These are phyloP conservation scores for Panicum virgatum DNA, from an alignment of 202 grass and related monocot species.

Conservation along the genomic window DNA sequence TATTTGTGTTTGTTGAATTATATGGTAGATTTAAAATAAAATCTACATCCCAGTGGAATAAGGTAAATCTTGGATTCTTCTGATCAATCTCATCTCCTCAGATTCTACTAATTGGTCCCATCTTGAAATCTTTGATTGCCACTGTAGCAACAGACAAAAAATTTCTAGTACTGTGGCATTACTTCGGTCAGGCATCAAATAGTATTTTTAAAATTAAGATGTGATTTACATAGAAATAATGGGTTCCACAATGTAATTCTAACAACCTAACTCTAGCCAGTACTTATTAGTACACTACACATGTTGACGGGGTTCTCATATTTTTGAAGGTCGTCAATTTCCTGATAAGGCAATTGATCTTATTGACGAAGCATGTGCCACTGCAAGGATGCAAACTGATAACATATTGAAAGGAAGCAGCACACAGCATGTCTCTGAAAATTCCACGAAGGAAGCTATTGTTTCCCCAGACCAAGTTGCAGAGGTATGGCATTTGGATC, in stretches of 20 bases:
- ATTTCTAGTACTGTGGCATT: neutral
- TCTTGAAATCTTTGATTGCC: neutral
- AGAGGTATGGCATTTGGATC: conserved; percentile 21
- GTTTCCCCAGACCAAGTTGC: conserved; percentile 40
- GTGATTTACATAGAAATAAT: neutral
- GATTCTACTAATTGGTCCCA: neutral
- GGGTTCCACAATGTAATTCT: neutral
- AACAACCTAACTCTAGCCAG: neutral
- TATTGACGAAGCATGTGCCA: conserved; percentile 52
- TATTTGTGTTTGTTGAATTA: neutral
- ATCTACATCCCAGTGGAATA: neutral
- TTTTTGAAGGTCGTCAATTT: conserved; percentile 36
- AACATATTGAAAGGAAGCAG: conserved; percentile 5
- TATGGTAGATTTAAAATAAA: neutral
- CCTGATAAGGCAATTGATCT: conserved; percentile 63
- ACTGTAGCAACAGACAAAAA: neutral
- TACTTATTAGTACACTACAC: neutral
- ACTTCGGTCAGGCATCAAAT: neutral
- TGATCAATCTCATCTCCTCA: neutral
- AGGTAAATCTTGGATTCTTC: neutral
- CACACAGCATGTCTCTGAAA: conserved; percentile 17
- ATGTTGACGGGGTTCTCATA: neutral
- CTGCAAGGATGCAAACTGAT: conserved; percentile 40
- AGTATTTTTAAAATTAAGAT: neutral
- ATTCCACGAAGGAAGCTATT: conserved; percentile 4